Evolutionary conservation across 306 rosid genomes (phyloP), one percentile per base, ranked within the genome.

Genomic region (Prunus dulcis): DNA sequence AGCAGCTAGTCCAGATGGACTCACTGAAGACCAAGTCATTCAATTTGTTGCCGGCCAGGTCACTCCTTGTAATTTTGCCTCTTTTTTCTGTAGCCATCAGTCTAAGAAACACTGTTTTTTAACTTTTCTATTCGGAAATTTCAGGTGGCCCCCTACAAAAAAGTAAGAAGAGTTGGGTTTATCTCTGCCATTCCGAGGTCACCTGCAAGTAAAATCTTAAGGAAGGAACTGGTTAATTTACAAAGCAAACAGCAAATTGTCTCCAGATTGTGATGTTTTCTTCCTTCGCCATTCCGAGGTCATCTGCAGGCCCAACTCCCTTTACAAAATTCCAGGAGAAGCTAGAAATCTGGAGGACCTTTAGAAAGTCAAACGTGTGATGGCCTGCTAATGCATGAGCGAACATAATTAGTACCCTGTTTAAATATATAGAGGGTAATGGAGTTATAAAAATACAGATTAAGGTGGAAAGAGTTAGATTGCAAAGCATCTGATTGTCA

Each of bases 101-200:
- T 41, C 11, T 32, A 23, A 41, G 34, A 38, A 56, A n/a, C 6
- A 52, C 10, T 72, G 3, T 20, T 55, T 20, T 55, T 9, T 78
- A 49, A 63, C 32, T 43, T 68, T 51, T 57, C 38, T 32, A 12
- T 5, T 69, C 60, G 62, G 60, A 45, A 72, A 66, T 81, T 83
- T 68, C 90, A 93, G 98, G 98, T 93, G 80, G 98, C 98, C 11
- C 91, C 98, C 20, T 93, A 88, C 74, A 93, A 88, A 88, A 93
- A 93, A 83, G 80, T 91, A 60, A 86, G 97, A 86, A 85, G 76
- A 76, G 97, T 94, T 68, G 76, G 81, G 28, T 91, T 94, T 56
- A 85, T 85, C 47, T 78, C 81, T 62, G 69, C 84, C 43, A 89
- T 94, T 79, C 98, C 97, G 71, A 87, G 90, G 80, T 94, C 98